A percentile compares a stretch with the other conserved stretches of the same genome.
Evolutionary conservation across 2,329 filamentous ascomycete species (phyloP).

Genomic region (Fusarium oxysporum): DNA sequence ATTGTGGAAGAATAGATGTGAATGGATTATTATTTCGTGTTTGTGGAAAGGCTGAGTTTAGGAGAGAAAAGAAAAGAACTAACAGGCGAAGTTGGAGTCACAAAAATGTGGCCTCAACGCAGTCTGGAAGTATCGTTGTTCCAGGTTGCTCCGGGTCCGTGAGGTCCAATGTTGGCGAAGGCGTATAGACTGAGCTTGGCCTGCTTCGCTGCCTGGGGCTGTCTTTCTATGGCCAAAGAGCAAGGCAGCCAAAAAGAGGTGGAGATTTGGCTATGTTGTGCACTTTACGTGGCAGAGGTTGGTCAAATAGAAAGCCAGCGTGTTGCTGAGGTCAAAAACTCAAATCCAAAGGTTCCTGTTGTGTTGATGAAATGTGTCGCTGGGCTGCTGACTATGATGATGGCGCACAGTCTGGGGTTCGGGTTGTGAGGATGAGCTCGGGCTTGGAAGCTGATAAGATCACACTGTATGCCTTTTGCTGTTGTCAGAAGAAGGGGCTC

Average conservation of each 20-base stretch:
- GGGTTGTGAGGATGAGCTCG: constrained; percentile 25
- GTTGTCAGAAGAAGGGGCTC: background rate
- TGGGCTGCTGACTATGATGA: constrained; percentile 19
- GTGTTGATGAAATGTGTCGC: constrained; percentile 7
- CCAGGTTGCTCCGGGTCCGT: constrained; percentile 32
- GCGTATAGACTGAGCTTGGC: constrained; percentile 30
- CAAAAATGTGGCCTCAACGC: constrained; percentile 21
- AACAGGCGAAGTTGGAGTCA: constrained; percentile 21
- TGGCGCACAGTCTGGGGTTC: constrained; percentile 26
- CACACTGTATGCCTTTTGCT: background rate
- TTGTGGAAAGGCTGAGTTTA: constrained; percentile 8
- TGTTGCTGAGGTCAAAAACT: constrained; percentile 18
- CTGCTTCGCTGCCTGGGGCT: constrained; percentile 28
- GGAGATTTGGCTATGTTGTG: constrained; percentile 14
- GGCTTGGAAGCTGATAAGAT: constrained; percentile 20
- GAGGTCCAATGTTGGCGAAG: constrained; percentile 18
- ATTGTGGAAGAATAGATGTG: constrained; percentile 7
- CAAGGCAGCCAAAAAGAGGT: constrained; percentile 19
- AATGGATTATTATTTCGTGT: constrained; percentile 14
- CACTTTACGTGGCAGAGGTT: constrained; percentile 9
- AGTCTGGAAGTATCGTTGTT: constrained; percentile 32
- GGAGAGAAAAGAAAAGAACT: constrained; percentile 27
- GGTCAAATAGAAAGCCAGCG: constrained; percentile 11
- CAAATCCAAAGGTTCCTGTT: constrained; percentile 23
- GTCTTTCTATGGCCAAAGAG: constrained; percentile 11